Evolutionary conservation across 768 basidiomycete species (phyloP).

Genomic region (Lentinus tigrinus): DNA sequence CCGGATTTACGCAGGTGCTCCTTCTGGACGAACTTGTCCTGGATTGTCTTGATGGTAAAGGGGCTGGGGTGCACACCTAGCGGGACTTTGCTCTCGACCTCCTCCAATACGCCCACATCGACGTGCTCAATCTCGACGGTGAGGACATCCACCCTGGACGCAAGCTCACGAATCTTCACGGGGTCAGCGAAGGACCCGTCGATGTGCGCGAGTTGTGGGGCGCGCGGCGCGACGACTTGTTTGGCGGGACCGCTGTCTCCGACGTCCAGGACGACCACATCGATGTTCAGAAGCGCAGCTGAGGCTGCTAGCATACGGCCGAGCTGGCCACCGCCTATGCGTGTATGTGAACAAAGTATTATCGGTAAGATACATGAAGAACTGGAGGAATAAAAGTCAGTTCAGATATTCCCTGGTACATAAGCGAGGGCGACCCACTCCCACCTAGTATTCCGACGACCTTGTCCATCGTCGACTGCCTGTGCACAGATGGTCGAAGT

Average conservation of each 20-base stretch:
- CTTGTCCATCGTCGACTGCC: slow-evolving; percentile 21
- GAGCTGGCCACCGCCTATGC: slow-evolving; percentile 89
- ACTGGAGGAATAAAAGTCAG: slow-evolving; percentile 1
- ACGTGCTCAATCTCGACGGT: slow-evolving; percentile 99
- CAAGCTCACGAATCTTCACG: slow-evolving; percentile 75
- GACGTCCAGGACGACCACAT: slow-evolving; percentile 81
- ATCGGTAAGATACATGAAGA: neutral
- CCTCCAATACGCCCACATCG: slow-evolving; percentile 69
- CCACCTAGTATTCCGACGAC: slow-evolving; percentile 39
- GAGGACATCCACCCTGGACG: slow-evolving; percentile 76
- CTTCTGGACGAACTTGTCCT: slow-evolving; percentile 72
- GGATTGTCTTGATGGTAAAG: slow-evolving; percentile 79
- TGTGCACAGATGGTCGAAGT: neutral
- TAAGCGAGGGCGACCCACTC: slow-evolving; percentile 27
- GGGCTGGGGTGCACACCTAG: slow-evolving; percentile 69
- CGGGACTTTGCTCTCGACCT: slow-evolving; percentile 42
- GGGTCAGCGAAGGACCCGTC: slow-evolving; percentile 89
- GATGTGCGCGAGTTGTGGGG: slow-evolving; percentile 56
- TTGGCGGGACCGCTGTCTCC: slow-evolving; percentile 86
- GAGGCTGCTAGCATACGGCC: slow-evolving; percentile 95
- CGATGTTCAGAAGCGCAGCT: slow-evolving; percentile 83
- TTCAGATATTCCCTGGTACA: neutral
- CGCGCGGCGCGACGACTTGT: slow-evolving; percentile 66
- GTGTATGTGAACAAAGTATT: neutral
- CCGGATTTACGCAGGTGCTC: slow-evolving; percentile 48